phyloP scores from a whole-genome alignment of 1,284 basidiomycete genomes.

The Trichosporon inkin region DNA sequence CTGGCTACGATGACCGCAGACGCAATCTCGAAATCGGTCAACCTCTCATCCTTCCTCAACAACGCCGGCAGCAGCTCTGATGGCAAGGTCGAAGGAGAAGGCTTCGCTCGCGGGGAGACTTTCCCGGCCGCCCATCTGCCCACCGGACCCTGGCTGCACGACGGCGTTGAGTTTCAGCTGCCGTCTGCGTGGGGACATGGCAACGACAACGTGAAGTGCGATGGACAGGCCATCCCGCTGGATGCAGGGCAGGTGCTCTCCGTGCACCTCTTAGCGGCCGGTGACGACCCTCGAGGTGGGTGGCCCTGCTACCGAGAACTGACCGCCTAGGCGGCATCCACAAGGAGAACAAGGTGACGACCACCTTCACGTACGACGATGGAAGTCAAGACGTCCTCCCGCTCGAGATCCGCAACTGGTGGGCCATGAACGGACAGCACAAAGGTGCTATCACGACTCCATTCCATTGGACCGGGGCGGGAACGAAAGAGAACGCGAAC shows the following conservation, averaged over 20 bases:
- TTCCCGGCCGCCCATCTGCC: conserved; percentile 10
- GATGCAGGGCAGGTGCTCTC: background rate
- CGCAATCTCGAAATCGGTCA: conserved; percentile 22
- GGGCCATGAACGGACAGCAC: background rate
- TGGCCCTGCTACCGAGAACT: background rate
- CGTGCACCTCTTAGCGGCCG: conserved; percentile 7
- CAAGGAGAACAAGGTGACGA: background rate
- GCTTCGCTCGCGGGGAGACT: conserved; percentile 11
- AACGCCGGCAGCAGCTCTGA: conserved; percentile 10
- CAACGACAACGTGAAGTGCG: background rate
- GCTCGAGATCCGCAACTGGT: background rate
- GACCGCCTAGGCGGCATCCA: background rate
- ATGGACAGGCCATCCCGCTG: background rate
- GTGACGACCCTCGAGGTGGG: conserved; percentile 5
- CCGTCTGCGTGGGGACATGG: background rate
- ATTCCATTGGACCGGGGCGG: background rate
- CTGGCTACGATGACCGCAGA: too few species aligned
- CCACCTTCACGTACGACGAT: background rate
- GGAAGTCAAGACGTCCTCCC: background rate
- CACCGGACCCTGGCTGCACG: conserved; percentile 10
- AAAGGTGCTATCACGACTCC: background rate
- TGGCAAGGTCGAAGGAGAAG: conserved; percentile 4
- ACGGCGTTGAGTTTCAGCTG: conserved; percentile 5
- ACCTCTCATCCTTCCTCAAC: conserved; percentile 11
- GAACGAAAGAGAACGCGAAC: background rate